Percentiles rank a stretch among this genome's conserved stretches.
phyloP scores from a whole-genome alignment of 1,284 basidiomycete species.

The Boletus smithii region DNA sequence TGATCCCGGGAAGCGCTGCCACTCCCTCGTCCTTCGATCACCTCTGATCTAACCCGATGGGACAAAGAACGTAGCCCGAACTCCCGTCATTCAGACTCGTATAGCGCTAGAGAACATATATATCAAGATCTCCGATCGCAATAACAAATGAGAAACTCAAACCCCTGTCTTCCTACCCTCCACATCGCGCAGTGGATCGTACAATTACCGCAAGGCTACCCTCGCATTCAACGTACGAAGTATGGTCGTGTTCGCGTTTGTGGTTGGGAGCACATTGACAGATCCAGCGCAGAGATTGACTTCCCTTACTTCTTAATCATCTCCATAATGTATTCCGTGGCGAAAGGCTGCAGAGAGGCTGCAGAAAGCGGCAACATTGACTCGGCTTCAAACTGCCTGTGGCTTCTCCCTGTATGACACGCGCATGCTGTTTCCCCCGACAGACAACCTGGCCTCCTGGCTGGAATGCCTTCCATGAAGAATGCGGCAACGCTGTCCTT shows the following conservation, averaged over 20 bases:
- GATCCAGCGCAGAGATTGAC: neutral
- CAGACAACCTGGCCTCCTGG: neutral
- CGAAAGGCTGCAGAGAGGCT: neutral
- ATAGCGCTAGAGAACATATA: neutral
- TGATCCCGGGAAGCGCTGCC: neutral
- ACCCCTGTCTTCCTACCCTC: neutral
- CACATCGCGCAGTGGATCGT: neutral
- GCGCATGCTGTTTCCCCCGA: neutral
- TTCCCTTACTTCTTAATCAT: neutral
- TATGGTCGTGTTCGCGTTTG: neutral
- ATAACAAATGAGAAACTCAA: neutral
- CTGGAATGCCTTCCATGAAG: neutral
- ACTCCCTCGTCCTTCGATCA: too few relatives aligned
- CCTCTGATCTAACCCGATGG: too few relatives aligned
- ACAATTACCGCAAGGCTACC: neutral
- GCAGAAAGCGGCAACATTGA: neutral
- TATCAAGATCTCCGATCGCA: neutral
- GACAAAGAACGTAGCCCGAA: neutral
- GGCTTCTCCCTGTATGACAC: neutral
- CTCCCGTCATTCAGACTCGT: neutral
- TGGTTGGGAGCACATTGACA: neutral
- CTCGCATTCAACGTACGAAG: neutral
- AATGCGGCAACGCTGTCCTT: neutral
- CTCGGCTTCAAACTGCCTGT: neutral
- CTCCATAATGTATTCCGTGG: neutral